Percentiles rank a stretch among this genome's conserved stretches.
phyloP scores from a whole-genome alignment of 306 rosid species.

The Quercus aquifolioides region DNA sequence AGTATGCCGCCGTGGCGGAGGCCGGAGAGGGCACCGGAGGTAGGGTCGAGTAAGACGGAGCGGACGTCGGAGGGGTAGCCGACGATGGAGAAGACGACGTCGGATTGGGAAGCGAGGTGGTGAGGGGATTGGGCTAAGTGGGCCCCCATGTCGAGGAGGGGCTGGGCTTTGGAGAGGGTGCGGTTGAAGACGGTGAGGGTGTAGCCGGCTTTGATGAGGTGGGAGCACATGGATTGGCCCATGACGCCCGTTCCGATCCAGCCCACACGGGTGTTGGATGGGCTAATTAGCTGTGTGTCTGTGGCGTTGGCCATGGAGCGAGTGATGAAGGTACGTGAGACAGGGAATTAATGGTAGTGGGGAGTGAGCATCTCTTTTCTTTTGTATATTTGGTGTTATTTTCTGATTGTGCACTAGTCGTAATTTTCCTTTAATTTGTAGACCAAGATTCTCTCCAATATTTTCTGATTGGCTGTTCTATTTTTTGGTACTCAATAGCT shows the following conservation, averaged over 20 bases:
- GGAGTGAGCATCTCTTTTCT: constrained; percentile 13
- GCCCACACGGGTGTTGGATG: constrained; percentile 74
- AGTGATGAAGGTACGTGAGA: constrained; percentile 1
- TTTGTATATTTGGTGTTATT: background rate
- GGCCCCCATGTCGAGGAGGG: constrained; percentile 79
- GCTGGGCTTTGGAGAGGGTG: constrained; percentile 77
- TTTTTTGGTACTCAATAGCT: too few species aligned
- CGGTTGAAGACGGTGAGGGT: constrained; percentile 88
- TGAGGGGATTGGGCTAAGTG: constrained; percentile 53
- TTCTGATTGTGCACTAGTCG: background rate
- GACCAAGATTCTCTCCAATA: too few species aligned
- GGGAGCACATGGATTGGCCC: constrained; percentile 89
- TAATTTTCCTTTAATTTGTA: background rate
- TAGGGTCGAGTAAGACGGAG: constrained; percentile 67
- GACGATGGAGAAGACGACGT: constrained; percentile 85
- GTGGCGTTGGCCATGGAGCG: constrained; percentile 51
- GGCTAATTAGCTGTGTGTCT: constrained; percentile 36
- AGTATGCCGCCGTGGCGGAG: constrained; percentile 78
- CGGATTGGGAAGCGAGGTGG: constrained; percentile 69
- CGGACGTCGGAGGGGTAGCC: constrained; percentile 95
- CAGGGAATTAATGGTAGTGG: background rate
- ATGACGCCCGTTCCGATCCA: constrained; percentile 98
- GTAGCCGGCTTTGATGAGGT: constrained; percentile 83
- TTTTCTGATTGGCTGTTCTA: too few species aligned
- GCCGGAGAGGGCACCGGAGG: constrained; percentile 73